Percentiles rank a stretch among this genome's conserved stretches.
Conservation (phyloP, 1,284 basidiomycete genomes). For the Fomitiporia mediterranea region DNA sequence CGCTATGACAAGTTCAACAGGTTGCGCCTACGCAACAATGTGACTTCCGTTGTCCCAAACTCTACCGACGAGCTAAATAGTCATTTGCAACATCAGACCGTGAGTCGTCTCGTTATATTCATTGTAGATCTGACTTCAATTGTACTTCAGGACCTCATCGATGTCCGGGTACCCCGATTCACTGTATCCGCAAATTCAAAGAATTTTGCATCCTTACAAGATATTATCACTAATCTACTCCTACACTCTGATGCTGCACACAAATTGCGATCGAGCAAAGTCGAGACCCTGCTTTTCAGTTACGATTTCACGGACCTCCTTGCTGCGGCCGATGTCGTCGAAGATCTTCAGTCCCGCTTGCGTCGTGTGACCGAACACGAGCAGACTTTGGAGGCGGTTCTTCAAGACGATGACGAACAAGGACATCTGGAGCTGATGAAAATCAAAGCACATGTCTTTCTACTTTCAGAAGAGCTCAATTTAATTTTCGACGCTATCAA, state of each 20-base stretch:
- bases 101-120: slow-evolving; percentile 31
- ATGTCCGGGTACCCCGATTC: slow-evolving; percentile 79
- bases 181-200: slow-evolving; percentile 85
- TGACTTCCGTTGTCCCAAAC: slow-evolving; percentile 45
- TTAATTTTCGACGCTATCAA: slow-evolving; percentile 89
- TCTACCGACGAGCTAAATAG: slow-evolving; percentile 41
- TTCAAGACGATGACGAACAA: slow-evolving; percentile 39
- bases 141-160: slow-evolving; percentile 65
- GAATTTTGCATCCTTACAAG: slow-evolving; percentile 86
- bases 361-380: slow-evolving; percentile 64
- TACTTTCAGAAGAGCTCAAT: slow-evolving; percentile 78
- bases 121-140: slow-evolving; percentile 6
- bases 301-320: slow-evolving; percentile 86
- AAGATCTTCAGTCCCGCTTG: slow-evolving; percentile 71
- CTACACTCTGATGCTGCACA: slow-evolving; percentile 87
- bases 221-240: slow-evolving; percentile 83
- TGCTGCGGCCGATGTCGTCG: slow-evolving; percentile 66
- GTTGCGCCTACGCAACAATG: slow-evolving; percentile 74
- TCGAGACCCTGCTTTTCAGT: slow-evolving; percentile 84
- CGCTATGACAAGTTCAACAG: slow-evolving; percentile 96
- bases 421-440: slow-evolving; percentile 60
- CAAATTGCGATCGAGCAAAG: slow-evolving; percentile 67
- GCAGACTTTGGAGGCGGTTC: slow-evolving; percentile 42
- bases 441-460: slow-evolving; percentile 70
- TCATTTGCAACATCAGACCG: slow-evolving; percentile 80